Conservation (phyloP, 2,329 filamentous ascomycete species). For the Talaromyces pinophilus region DNA sequence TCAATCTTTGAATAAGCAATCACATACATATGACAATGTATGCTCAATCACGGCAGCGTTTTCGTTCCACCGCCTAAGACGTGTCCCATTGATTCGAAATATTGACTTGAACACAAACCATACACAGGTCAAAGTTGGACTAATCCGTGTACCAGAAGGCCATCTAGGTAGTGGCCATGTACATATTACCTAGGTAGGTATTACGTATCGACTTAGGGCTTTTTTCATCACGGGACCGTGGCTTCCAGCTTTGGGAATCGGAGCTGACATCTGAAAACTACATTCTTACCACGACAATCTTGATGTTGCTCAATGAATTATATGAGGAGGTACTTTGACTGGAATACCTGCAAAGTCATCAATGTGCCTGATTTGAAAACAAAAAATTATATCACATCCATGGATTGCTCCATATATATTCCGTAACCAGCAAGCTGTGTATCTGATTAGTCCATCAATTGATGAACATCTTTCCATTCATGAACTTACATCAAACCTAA, state of each 20-base stretch:
- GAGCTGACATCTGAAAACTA: not conserved
- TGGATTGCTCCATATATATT: no score
- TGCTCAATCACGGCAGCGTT: not conserved
- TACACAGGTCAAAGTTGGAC: not conserved
- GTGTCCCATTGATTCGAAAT: no score
- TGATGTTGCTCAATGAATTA: not conserved
- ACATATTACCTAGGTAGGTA: not conserved
- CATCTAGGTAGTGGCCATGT: not conserved
- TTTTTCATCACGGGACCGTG: not conserved
- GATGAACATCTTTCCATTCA: no score
- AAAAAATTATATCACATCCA: no score
- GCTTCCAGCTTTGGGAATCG: not conserved
- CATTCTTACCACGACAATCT: not conserved
- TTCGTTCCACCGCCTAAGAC: no score
- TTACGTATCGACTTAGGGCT: not conserved
- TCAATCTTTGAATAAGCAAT: not conserved
- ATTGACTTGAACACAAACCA: not conserved
- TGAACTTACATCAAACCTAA: not conserved
- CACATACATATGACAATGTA: not conserved
- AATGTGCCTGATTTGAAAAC: no score
- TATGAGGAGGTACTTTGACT: not conserved
- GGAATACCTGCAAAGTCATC: no score
- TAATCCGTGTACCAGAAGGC: not conserved
- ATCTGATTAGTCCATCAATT: not conserved
- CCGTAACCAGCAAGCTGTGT: not conserved